Conservation (phyloP, 805 yeast species). For the Metschnikowia gelsemii region DNA sequence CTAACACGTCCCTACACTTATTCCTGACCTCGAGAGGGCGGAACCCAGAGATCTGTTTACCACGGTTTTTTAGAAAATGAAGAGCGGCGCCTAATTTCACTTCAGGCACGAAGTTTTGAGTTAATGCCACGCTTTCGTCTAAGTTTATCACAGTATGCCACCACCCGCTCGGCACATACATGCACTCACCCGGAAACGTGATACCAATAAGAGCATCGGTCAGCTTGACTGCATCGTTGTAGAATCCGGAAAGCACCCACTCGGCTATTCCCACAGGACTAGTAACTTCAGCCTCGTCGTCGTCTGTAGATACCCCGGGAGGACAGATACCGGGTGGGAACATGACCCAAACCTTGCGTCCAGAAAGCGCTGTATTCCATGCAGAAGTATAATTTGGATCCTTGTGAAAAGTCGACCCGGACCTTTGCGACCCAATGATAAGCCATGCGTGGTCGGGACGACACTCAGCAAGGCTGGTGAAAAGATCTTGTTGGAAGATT, state of each 20-base stretch:
- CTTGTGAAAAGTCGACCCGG: constrained; percentile 90
- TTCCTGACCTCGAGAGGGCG: constrained; percentile 51
- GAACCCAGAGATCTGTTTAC: constrained; percentile 79
- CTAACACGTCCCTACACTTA: constrained; percentile 27
- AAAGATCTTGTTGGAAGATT: constrained; percentile 58
- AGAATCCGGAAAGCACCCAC: constrained; percentile 83
- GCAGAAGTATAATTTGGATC: constrained; percentile 91
- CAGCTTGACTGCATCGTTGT: constrained; percentile 60
- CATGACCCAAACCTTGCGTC: constrained; percentile 86
- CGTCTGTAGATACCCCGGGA: constrained; percentile 81
- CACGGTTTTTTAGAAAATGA: constrained; percentile 63
- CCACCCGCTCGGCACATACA: constrained; percentile 95
- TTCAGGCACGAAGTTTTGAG: constrained; percentile 83
- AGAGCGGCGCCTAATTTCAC: constrained; percentile 61
- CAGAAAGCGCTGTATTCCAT: constrained; percentile 79
- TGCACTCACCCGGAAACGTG: constrained; percentile 78
- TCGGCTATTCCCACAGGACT: constrained; percentile 92
- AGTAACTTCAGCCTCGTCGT: constrained; percentile 82
- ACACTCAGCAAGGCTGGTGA: constrained; percentile 55
- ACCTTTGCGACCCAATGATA: constrained; percentile 75
- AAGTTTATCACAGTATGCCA: constrained; percentile 93
- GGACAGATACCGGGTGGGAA: constrained; percentile 74
- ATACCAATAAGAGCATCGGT: constrained; percentile 61
- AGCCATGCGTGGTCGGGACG: constrained; percentile 94
- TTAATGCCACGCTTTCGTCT: constrained; percentile 78